Percentiles rank a stretch among this genome's conserved stretches.
phyloP scores from a whole-genome alignment of 805 yeast genomes.

The Wickerhamomyces chambardii region DNA sequence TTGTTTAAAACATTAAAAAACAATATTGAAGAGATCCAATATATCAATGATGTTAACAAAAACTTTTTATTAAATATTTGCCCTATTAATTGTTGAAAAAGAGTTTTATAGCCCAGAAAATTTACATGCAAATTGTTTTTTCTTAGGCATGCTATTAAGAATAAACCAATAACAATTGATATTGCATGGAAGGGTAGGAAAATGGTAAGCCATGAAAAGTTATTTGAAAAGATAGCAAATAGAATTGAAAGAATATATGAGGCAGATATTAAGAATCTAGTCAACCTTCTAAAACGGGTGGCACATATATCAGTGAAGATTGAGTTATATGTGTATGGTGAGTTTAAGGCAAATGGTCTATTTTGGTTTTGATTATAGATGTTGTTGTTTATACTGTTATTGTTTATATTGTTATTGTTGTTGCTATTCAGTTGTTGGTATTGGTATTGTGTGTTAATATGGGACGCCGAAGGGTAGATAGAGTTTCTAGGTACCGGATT shows the following conservation, averaged over 20 bases:
- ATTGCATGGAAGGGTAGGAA: conserved; percentile 19
- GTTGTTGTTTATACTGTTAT: no score
- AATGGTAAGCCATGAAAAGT: conserved; percentile 15
- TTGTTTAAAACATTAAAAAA: conserved; percentile 15
- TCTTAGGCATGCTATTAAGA: conserved; percentile 26
- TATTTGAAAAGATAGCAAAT: conserved; percentile 13
- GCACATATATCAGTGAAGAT: conserved; percentile 31
- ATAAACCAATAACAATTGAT: conserved; percentile 18
- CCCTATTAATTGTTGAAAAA: conserved; percentile 15
- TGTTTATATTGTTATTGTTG: no score
- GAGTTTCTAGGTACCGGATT: no score
- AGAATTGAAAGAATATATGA: conserved; percentile 19
- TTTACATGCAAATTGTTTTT: conserved; percentile 31
- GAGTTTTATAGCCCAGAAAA: conserved; percentile 22
- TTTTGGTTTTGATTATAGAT: neutral
- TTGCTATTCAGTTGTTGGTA: no score
- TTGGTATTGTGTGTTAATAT: no score
- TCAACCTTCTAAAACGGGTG: conserved; percentile 28
- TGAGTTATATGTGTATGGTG: conserved; percentile 24
- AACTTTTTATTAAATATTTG: conserved; percentile 15
- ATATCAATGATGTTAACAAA: conserved; percentile 11
- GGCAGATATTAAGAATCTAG: conserved; percentile 22
- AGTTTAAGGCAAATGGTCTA: neutral
- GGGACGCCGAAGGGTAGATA: no score
- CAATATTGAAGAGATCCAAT: conserved; percentile 14